Conservation (phyloP, 2,329 filamentous ascomycete species). For the Xylariaceae sp. region DNA sequence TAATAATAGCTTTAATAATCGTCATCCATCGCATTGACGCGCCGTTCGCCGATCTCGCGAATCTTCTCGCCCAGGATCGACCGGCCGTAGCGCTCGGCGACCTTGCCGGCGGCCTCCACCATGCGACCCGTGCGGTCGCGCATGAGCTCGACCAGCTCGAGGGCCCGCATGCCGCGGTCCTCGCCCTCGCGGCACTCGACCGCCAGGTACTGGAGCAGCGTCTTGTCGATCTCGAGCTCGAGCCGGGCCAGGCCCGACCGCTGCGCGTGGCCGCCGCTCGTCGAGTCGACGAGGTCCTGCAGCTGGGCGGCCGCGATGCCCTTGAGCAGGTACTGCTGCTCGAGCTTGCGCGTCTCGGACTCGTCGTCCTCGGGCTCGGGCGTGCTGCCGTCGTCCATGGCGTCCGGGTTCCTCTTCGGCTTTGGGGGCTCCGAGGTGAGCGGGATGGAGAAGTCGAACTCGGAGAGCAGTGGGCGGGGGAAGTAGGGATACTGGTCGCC, state of each 20-base stretch:
- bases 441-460: constrained; percentile 91
- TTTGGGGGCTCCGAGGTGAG: constrained; percentile 59
- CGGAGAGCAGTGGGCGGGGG: constrained; percentile 83
- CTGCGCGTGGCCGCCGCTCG: constrained; percentile 65
- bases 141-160: constrained; percentile 89
- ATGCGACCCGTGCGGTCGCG: constrained; percentile 83
- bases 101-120: constrained; percentile 87
- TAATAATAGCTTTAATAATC: constrained; percentile 15
- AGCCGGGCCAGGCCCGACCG: constrained; percentile 68
- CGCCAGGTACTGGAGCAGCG: constrained; percentile 83
- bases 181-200: constrained; percentile 91
- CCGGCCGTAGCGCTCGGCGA: constrained; percentile 83
- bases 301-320: constrained; percentile 74
- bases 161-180: constrained; percentile 89
- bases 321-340: constrained; percentile 80
- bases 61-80: constrained; percentile 88
- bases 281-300: constrained; percentile 71
- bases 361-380: constrained; percentile 38
- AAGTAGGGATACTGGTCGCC: constrained; percentile 92
- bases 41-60: constrained; percentile 75
- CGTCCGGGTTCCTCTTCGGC: constrained; percentile 40
- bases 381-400: constrained; percentile 37
- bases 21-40: constrained; percentile 50
- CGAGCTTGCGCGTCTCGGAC: constrained; percentile 64
- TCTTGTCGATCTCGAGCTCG: constrained; percentile 87